These are phyloP conservation scores for Rubia balearica DNA, from an alignment of 305 asterid species.

Conservation along the genomic window DNA sequence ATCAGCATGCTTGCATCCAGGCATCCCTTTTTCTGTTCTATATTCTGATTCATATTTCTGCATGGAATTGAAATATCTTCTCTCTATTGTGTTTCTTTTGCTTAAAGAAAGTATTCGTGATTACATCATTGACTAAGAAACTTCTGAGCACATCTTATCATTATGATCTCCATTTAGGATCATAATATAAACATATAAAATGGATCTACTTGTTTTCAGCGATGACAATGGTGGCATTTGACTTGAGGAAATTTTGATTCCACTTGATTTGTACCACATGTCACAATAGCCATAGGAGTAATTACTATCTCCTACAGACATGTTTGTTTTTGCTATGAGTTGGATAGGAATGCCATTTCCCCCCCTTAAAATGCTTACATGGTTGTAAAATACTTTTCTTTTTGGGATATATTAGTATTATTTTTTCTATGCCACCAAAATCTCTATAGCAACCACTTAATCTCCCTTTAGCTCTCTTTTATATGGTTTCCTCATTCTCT, in stretches of 20 bases:
- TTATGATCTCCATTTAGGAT: background rate
- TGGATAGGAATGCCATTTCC: background rate
- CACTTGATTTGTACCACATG: background rate
- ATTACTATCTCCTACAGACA: background rate
- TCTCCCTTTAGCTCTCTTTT: background rate
- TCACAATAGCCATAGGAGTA: background rate
- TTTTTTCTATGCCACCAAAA: background rate
- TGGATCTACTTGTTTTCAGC: background rate
- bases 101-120: background rate
- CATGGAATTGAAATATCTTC: background rate
- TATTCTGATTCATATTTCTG: background rate
- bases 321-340: background rate
- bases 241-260: background rate
- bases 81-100: background rate
- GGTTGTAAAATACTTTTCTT: background rate
- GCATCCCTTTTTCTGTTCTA: background rate
- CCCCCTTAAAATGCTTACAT: background rate
- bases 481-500: background rate
- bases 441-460: background rate
- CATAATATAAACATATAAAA: background rate
- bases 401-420: background rate
- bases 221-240: background rate
- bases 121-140: background rate
- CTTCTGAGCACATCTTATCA: background rate
- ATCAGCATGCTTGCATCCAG: background rate